phyloP scores from a whole-genome alignment of 306 rosid genomes.

The Neltuma alba region DNA sequence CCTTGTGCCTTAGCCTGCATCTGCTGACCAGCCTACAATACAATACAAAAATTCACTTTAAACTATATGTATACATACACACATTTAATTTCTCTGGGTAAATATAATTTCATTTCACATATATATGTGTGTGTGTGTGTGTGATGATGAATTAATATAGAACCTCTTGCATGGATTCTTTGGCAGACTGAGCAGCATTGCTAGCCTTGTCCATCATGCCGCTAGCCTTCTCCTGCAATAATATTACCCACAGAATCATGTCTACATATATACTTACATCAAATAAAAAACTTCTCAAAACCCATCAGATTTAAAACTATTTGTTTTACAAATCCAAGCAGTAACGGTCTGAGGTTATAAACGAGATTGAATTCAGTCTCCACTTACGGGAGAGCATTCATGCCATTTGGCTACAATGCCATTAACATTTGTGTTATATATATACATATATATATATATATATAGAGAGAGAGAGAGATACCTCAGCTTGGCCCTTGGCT shows the following conservation, averaged over 20 bases:
- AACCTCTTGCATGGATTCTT: constrained; percentile 44
- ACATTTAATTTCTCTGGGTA: background rate
- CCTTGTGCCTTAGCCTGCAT: constrained; percentile 58
- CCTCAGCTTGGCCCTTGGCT: constrained; percentile 58
- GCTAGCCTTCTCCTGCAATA: constrained; percentile 51
- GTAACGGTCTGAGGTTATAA: too few species aligned
- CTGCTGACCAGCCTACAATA: constrained; percentile 51
- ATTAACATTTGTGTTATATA: too few species aligned
- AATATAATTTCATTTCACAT: too few species aligned
- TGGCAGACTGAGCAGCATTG: constrained; percentile 43
- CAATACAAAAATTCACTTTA: background rate
- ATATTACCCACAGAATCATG: background rate
- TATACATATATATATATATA: too few species aligned
- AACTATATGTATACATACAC: too few species aligned
- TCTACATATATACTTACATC: background rate
- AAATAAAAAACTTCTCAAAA: background rate
- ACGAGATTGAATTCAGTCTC: too few species aligned
- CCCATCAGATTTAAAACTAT: background rate
- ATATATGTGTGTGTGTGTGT: too few species aligned
- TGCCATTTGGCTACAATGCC: too few species aligned
- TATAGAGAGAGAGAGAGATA: background rate
- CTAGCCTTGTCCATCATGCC: constrained; percentile 46
- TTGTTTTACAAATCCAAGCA: too few species aligned
- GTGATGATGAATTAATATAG: background rate
- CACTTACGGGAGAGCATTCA: too few species aligned